Evolutionary conservation across 441 rosid genomes (phyloP), one percentile per base, ranked within the genome.

Genomic region (Metrosideros polymorpha): DNA sequence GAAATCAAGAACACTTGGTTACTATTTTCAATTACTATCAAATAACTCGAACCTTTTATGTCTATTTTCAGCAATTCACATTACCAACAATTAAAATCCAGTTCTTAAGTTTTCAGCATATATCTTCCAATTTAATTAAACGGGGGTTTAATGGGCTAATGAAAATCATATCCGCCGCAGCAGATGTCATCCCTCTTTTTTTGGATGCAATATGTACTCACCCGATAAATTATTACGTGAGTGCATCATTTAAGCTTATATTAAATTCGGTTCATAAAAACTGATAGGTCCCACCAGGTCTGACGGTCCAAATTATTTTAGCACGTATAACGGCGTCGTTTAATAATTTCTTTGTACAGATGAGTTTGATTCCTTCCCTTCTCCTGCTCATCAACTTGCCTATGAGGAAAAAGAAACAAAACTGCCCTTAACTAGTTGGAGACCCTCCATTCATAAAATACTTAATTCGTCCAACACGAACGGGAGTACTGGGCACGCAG

Each of bases 201-300:
- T 57, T n/a, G 66, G 30, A 57, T 57, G 18, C n/a, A 57, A 57
- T 7, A 14, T 30, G 75, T 30, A 19, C 39, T 30, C 75, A 14
- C 17, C 0, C 2, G 22, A 32, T 5, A 14, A 61, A 61, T 29
- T 15, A 29, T 32, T 32, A 30, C 43, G 0, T 61, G 76, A 0
- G 4, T 5, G 25, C 4, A 17, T 10, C 25, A 0, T 63, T 17
- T 32, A 18, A 32, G 76, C 43, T 59, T 4, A 4, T 9, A 63
- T 32, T 63, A 32, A 30, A 61, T 61, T 61, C 7, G 42, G 22
- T 4, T 59, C 7, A 7, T 14, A 17, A 12, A 30, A 61, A 30
- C 15, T 32, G 9, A 7, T 9, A 39, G 1, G 25, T 32, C 25
- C 10, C 22, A 9, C 2, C 12, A 32, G 7, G 18, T 32, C 19